These are phyloP conservation scores for Shiraia bambusicola DNA, from an alignment of 2,329 filamentous ascomycete genomes.

Conservation along the genomic window DNA sequence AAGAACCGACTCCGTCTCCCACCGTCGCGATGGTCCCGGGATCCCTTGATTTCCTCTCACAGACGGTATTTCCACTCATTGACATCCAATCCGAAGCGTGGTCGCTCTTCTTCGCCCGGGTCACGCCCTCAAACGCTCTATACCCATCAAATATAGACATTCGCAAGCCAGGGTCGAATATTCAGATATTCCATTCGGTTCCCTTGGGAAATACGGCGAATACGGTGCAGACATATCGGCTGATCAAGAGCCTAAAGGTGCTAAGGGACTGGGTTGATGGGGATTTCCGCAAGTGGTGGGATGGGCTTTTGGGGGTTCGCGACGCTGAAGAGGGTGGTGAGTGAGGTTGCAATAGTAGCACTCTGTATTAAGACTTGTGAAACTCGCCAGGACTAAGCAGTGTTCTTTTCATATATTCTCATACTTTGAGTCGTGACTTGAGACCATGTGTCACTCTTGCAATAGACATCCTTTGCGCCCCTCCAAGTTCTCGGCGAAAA, in stretches of 20 bases:
- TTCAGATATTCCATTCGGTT: constrained; percentile 16
- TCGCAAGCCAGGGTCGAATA: constrained; percentile 9
- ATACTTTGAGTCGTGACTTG: too few species aligned
- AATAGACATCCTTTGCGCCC: too few species aligned
- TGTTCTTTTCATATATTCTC: too few species aligned
- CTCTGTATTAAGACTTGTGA: too few species aligned
- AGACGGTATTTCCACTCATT: constrained; percentile 11
- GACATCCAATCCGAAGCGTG: constrained; percentile 11
- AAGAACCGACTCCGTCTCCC: constrained; percentile 5
- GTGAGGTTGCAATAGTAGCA: too few species aligned
- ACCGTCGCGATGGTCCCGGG: constrained; percentile 2
- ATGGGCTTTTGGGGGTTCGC: constrained; percentile 10
- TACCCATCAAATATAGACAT: constrained; percentile 6
- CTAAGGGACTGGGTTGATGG: constrained; percentile 12
- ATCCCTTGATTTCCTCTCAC: constrained; percentile 9
- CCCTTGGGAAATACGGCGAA: constrained; percentile 13
- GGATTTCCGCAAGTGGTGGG: constrained; percentile 14
- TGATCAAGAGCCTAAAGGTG: constrained; percentile 14
- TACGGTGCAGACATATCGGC: constrained; percentile 15
- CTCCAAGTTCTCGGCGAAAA: too few species aligned
- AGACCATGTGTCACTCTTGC: too few species aligned
- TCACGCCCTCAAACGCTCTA: constrained; percentile 5
- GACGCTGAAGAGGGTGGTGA: constrained; percentile 6
- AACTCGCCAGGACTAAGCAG: too few species aligned
- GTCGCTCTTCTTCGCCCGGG: constrained; percentile 13